Percentiles rank a stretch among this genome's conserved stretches.
These are phyloP conservation scores for Chytriomyces sp. DNA, from an alignment of 192 early-diverging fungal genomes.

Conservation along the genomic window DNA sequence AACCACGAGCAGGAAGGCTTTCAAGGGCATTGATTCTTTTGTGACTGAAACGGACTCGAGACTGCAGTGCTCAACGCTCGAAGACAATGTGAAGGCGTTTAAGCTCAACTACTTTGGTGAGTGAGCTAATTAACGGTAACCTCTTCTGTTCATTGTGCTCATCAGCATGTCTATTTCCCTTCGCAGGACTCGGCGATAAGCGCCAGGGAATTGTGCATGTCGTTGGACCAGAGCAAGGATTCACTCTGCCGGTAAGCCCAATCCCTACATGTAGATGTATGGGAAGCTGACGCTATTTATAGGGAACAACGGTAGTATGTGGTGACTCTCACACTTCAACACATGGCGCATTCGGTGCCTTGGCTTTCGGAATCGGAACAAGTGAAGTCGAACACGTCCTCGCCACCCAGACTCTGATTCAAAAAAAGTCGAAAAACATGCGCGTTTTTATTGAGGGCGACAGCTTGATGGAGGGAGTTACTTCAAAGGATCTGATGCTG, in stretches of 20 bases:
- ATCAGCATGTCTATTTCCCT: constrained; percentile 11
- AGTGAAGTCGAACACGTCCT: constrained; percentile 77
- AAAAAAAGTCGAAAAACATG: constrained; percentile 76
- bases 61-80: constrained; percentile 67
- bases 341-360: constrained; percentile 75
- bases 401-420: constrained; percentile 72
- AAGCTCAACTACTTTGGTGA: constrained; percentile 53
- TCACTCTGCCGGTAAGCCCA: constrained; percentile 60
- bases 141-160: constrained; percentile 15
- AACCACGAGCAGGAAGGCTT: constrained; percentile 40
- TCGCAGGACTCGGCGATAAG: constrained; percentile 69
- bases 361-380: constrained; percentile 79
- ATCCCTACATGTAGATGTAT: background rate
- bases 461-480: constrained; percentile 54
- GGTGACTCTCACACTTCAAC: constrained; percentile 78
- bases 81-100: constrained; percentile 67
- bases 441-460: constrained; percentile 60
- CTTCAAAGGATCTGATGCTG: constrained; percentile 70
- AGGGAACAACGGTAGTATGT: constrained; percentile 72
- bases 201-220: constrained; percentile 77
- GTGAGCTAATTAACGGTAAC: constrained; percentile 39
- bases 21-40: constrained; percentile 63
- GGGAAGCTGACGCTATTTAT: too few relatives aligned
- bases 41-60: constrained; percentile 66
- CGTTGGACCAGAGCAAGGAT: constrained; percentile 76